Conservation (phyloP, 192 early-diverging fungal species). For the Polychytrium aggregatum region DNA sequence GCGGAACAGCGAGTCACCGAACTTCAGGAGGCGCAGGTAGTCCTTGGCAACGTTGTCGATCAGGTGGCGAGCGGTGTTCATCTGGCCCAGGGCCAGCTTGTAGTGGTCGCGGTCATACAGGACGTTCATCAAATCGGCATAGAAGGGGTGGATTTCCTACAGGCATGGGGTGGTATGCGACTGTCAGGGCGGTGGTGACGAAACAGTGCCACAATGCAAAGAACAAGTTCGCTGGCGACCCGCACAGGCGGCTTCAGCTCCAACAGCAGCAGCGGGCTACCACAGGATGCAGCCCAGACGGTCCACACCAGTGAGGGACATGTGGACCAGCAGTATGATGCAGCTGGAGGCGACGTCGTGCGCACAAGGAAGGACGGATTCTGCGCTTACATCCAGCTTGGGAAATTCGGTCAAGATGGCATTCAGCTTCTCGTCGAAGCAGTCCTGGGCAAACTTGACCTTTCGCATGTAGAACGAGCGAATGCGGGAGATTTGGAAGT, state of each 20-base stretch:
- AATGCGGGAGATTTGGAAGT: constrained; percentile 95
- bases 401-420: constrained; percentile 93
- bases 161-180: not conserved
- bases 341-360: too few relatives aligned
- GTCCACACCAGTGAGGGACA: too few relatives aligned
- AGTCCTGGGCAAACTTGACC: constrained; percentile 94
- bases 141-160: constrained; percentile 98
- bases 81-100: constrained; percentile 96
- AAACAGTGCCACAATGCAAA: too few relatives aligned
- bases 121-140: constrained; percentile 99
- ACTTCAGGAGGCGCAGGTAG: constrained; percentile 93
- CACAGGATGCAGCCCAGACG: too few relatives aligned
- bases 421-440: constrained; percentile 93
- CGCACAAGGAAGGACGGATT: too few relatives aligned
- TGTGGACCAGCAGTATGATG: too few relatives aligned
- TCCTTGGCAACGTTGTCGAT: constrained; percentile 97
- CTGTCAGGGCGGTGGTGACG: too few relatives aligned
- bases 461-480: constrained; percentile 99
- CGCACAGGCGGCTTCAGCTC: too few relatives aligned
- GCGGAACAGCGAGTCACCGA: constrained; percentile 97
- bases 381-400: constrained; percentile 89
- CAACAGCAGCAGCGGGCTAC: too few relatives aligned
- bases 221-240: too few relatives aligned
- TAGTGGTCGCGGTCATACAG: constrained; percentile 99
- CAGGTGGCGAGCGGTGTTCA: constrained; percentile 94